A percentile compares a stretch with the other conserved stretches of the same genome.
Conservation (phyloP, 148 eudicot species). For the Dysphania ambrosioides region DNA sequence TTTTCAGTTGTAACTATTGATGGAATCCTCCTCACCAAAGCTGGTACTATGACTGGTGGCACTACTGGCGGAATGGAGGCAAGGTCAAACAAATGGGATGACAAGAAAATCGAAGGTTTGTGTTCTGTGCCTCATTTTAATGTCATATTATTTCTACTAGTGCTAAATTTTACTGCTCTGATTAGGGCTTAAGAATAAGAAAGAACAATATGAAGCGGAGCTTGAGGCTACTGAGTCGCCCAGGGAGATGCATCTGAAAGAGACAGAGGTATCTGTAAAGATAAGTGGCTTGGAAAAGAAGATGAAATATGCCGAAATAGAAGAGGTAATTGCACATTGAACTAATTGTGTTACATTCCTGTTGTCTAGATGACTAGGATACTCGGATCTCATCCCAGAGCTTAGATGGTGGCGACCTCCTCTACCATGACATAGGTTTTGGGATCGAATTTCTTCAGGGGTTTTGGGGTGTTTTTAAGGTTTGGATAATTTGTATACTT, state of each 20-base stretch:
- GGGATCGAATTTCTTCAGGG: too few species aligned
- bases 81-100: conserved; percentile 97
- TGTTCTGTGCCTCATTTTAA: conserved; percentile 8
- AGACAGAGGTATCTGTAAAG: conserved; percentile 87
- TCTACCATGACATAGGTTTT: too few species aligned
- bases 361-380: neutral
- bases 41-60: conserved; percentile 99
- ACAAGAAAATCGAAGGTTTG: conserved; percentile 88
- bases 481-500: too few species aligned
- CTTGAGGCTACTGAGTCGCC: conserved; percentile 83
- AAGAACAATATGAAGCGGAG: conserved; percentile 68
- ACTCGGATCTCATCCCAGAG: neutral
- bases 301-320: conserved; percentile 93
- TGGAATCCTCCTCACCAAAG: conserved; percentile 85
- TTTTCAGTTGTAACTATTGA: conserved; percentile 82
- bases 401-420: too few species aligned
- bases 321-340: conserved; percentile 47
- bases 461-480: too few species aligned
- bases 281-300: conserved; percentile 97
- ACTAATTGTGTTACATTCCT: neutral
- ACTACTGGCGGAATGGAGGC: conserved; percentile 99
- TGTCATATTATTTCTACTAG: conserved; percentile 14
- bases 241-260: conserved; percentile 89
- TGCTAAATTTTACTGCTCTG: conserved; percentile 19
- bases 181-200: conserved; percentile 74